A percentile compares a stretch with the other conserved stretches of the same genome.
phyloP scores from a whole-genome alignment of 2,329 filamentous ascomycete species.

The Didymella keratinophila region DNA sequence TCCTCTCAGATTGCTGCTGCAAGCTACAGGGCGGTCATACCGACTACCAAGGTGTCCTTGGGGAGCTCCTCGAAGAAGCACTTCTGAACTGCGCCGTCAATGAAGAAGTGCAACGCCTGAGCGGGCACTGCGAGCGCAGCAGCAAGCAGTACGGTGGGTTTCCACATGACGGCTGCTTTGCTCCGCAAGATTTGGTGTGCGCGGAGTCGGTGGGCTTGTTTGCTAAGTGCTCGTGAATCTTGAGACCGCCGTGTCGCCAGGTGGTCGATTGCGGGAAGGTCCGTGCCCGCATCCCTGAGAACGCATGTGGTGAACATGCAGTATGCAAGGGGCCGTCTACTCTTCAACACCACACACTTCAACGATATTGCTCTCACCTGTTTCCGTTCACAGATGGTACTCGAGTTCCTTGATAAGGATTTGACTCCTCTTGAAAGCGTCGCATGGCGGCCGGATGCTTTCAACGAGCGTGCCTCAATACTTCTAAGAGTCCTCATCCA shows the following conservation, averaged over 20 bases:
- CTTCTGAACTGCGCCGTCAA: constrained; percentile 84
- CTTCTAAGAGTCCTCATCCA: background rate
- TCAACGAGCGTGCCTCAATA: too few species aligned
- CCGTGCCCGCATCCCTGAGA: constrained; percentile 5
- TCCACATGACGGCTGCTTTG: constrained; percentile 43
- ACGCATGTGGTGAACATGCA: constrained; percentile 3
- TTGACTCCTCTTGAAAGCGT: too few species aligned
- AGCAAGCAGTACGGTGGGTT: constrained; percentile 67
- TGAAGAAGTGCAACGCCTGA: constrained; percentile 93
- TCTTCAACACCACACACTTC: background rate
- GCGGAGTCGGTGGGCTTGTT: constrained; percentile 32
- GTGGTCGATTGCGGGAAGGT: constrained; percentile 29
- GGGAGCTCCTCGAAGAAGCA: constrained; percentile 99
- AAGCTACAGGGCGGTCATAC: constrained; percentile 53
- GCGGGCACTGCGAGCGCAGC: constrained; percentile 68
- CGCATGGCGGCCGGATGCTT: background rate
- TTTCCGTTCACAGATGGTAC: background rate
- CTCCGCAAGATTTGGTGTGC: constrained; percentile 33
- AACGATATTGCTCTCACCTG: background rate
- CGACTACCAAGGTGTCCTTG: constrained; percentile 95
- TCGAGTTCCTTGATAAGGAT: too few species aligned
- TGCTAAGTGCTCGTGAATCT: constrained; percentile 33
- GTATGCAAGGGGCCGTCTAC: background rate
- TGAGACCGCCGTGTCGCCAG: constrained; percentile 37
- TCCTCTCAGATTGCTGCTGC: background rate